Evolutionary conservation across 176 grass and related monocot genomes (phyloP).

Genomic region (Lolium perenne): DNA sequence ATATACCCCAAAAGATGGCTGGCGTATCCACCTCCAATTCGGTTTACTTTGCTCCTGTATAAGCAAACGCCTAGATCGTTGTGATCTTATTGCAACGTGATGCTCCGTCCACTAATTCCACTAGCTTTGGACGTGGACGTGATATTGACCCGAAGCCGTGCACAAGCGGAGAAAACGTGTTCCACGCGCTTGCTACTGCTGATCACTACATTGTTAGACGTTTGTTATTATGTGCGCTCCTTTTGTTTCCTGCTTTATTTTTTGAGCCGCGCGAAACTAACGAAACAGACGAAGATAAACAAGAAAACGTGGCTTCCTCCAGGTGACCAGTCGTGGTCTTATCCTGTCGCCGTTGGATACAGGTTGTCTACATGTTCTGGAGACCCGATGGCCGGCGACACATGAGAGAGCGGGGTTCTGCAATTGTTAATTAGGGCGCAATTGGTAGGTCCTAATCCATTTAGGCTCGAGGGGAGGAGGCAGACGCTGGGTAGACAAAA

Average conservation of each 20-base stretch:
- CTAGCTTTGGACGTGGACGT: conserved; percentile 2
- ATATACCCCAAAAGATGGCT: not conserved
- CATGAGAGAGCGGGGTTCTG: no score
- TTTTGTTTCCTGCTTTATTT: not conserved
- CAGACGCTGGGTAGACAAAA: no score
- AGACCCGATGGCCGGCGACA: not conserved
- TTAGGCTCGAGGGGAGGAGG: no score
- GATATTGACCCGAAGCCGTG: conserved; percentile 7
- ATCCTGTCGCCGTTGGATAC: not conserved
- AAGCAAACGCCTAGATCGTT: not conserved
- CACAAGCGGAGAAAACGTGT: conserved; percentile 12
- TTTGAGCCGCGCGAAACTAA: not conserved
- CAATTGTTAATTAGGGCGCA: not conserved
- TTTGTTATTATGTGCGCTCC: not conserved
- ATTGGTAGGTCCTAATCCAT: no score
- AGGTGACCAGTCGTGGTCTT: not conserved
- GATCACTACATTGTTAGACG: no score
- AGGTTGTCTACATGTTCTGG: not conserved
- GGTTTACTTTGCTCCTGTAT: not conserved
- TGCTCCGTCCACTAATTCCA: not conserved
- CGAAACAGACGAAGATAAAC: not conserved
- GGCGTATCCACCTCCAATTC: not conserved
- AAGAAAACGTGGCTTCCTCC: not conserved
- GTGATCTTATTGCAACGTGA: not conserved
- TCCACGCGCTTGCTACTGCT: not conserved